phyloP scores from a whole-genome alignment of 495 filamentous ascomycete genomes.

The Bryoglossum gracile region DNA sequence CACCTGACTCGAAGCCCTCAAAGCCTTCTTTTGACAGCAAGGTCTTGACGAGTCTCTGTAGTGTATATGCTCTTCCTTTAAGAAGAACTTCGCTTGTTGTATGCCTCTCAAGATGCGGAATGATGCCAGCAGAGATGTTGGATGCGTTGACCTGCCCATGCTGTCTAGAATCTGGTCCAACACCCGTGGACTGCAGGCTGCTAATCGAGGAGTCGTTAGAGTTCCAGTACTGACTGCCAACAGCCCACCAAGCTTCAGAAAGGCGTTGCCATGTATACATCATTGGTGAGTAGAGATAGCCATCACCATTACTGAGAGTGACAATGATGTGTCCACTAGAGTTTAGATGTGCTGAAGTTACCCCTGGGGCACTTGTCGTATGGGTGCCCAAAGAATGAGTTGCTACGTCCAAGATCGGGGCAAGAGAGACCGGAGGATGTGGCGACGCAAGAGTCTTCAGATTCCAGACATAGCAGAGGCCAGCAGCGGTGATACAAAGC shows the following conservation, averaged over 20 bases:
- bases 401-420: conserved; percentile 83
- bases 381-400: conserved; percentile 59
- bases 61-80: conserved; percentile 78
- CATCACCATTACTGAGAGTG: conserved; percentile 86
- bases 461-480: conserved; percentile 92
- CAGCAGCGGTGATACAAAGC: conserved; percentile 78
- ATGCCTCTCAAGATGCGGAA: conserved; percentile 85
- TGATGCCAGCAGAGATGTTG: conserved; percentile 81
- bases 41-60: conserved; percentile 83
- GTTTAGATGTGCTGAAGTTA: conserved; percentile 88
- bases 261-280: conserved; percentile 94
- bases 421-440: conserved; percentile 85
- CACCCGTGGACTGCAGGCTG: conserved; percentile 64
- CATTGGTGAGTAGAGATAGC: conserved; percentile 72
- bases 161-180: conserved; percentile 39
- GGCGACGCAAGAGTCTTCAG: conserved; percentile 74
- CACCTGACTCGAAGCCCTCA: conserved; percentile 82
- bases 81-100: conserved; percentile 91
- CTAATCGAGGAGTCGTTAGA: conserved; percentile 79
- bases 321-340: conserved; percentile 76
- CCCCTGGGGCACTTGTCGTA: conserved; percentile 63
- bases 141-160: conserved; percentile 48
- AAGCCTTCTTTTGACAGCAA: conserved; percentile 81
- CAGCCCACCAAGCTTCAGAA: conserved; percentile 95
- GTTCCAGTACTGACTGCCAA: conserved; percentile 97